phyloP scores from a whole-genome alignment of 2,329 filamentous ascomycete genomes.

The Alternaria triticina region DNA sequence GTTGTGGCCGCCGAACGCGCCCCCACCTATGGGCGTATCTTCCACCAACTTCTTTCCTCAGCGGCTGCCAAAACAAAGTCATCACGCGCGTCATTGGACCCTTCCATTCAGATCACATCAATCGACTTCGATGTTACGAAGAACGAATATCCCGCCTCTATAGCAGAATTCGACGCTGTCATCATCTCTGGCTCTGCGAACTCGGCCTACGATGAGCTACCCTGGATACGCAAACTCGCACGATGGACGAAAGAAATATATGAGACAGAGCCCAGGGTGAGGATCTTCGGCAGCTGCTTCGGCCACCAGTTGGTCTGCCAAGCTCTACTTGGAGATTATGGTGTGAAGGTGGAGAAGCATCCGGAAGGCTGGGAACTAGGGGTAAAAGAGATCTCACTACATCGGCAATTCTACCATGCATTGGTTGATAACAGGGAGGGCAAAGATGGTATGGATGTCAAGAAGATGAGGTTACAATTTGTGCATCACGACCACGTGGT shows the following conservation, averaged over 20 bases:
- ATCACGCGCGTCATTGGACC: background rate
- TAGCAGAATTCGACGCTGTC: conserved; percentile 45
- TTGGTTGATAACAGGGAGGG: too few relatives aligned
- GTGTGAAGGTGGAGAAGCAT: conserved; percentile 35
- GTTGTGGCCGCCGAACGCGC: conserved; percentile 22
- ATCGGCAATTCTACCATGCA: conserved; percentile 19
- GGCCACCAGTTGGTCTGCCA: conserved; percentile 53
- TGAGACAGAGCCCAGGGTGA: conserved; percentile 35
- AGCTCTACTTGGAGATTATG: conserved; percentile 42
- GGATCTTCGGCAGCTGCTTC: conserved; percentile 55
- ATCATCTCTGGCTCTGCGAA: conserved; percentile 50
- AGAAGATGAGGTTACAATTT: conserved; percentile 45
- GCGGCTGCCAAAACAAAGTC: conserved; percentile 15
- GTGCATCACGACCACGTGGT: conserved; percentile 47
- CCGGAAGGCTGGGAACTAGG: conserved; percentile 38
- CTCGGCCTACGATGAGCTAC: conserved; percentile 37
- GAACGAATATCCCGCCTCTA: conserved; percentile 43
- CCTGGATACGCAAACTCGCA: conserved; percentile 34
- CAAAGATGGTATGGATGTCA: background rate
- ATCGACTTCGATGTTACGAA: conserved; percentile 46
- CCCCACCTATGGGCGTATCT: conserved; percentile 39
- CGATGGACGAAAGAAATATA: conserved; percentile 45
- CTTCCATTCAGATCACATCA: conserved; percentile 25
- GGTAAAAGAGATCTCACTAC: conserved; percentile 27
- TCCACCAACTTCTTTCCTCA: conserved; percentile 30